Percentiles rank a stretch among this genome's conserved stretches.
Evolutionary conservation across 306 rosid species (phyloP).

Genomic region (Corylus americana): DNA sequence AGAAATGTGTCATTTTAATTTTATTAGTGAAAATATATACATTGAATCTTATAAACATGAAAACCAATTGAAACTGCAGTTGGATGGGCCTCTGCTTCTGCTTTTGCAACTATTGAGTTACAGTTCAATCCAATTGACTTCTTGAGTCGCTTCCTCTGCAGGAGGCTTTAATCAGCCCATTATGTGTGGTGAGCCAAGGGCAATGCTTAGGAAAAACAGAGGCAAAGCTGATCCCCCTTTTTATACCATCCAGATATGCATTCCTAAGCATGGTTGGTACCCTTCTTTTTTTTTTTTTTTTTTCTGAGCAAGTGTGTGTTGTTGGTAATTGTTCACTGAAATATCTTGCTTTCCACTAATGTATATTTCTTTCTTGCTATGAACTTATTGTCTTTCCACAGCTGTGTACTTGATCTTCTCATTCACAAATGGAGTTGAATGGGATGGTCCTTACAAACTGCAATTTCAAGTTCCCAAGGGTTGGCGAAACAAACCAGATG

Average conservation of each 20-base stretch:
- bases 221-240: slow-evolving; percentile 91
- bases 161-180: slow-evolving; percentile 98
- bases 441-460: slow-evolving; percentile 93
- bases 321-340: neutral
- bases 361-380: neutral
- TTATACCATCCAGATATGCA: slow-evolving; percentile 77
- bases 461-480: slow-evolving; percentile 73
- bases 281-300: too few relatives aligned
- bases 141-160: slow-evolving; percentile 25
- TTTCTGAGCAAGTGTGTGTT: too few relatives aligned
- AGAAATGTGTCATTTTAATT: neutral
- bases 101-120: neutral
- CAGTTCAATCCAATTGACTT: slow-evolving; percentile 9
- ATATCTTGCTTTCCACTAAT: neutral
- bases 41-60: neutral
- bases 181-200: slow-evolving; percentile 97
- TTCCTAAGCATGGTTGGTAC: slow-evolving; percentile 76
- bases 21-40: neutral
- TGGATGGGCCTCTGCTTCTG: neutral
- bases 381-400: slow-evolving; percentile 27
- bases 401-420: slow-evolving; percentile 90
- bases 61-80: neutral
- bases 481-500: slow-evolving; percentile 70
- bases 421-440: slow-evolving; percentile 86
- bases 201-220: slow-evolving; percentile 64